These are phyloP conservation scores for Pichia californica DNA, from an alignment of 805 yeast genomes.

Conservation along the genomic window DNA sequence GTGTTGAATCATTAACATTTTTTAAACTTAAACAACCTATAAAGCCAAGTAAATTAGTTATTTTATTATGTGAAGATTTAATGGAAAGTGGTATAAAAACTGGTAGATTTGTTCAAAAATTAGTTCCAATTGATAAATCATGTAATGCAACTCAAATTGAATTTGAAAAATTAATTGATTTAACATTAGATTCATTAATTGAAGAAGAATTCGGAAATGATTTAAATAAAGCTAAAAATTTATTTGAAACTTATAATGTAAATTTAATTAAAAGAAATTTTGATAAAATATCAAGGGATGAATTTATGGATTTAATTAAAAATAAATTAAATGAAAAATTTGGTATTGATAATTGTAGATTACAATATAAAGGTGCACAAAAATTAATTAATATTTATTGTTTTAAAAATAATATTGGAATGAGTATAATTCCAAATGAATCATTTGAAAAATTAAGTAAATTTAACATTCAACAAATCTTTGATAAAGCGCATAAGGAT, in stretches of 20 bases:
- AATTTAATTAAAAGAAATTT: slow-evolving; percentile 76
- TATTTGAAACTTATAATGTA: slow-evolving; percentile 59
- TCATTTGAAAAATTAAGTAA: slow-evolving; percentile 56
- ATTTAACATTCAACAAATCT: slow-evolving; percentile 79
- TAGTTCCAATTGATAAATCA: slow-evolving; percentile 75
- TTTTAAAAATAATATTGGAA: slow-evolving; percentile 82
- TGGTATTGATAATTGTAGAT: slow-evolving; percentile 29
- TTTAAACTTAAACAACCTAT: slow-evolving; percentile 75
- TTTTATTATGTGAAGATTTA: slow-evolving; percentile 56
- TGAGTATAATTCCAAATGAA: slow-evolving; percentile 59
- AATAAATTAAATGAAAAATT: slow-evolving; percentile 14
- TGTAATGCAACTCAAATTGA: slow-evolving; percentile 69
- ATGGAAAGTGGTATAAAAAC: slow-evolving; percentile 44
- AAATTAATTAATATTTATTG: slow-evolving; percentile 79
- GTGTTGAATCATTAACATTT: slow-evolving; percentile 80
- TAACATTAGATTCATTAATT: slow-evolving; percentile 14
- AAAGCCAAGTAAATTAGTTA: slow-evolving; percentile 68
- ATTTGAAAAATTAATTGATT: slow-evolving; percentile 41
- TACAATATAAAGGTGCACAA: slow-evolving; percentile 75
- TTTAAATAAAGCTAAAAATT: neutral
- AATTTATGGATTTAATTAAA: slow-evolving; percentile 57
- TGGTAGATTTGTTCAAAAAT: slow-evolving; percentile 68
- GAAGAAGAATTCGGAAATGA: slow-evolving; percentile 8
- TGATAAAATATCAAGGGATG: slow-evolving; percentile 61
- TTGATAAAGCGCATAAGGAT: slow-evolving; percentile 26